Conservation (phyloP, 495 filamentous ascomycete species). For the Daldinia decipiens region DNA sequence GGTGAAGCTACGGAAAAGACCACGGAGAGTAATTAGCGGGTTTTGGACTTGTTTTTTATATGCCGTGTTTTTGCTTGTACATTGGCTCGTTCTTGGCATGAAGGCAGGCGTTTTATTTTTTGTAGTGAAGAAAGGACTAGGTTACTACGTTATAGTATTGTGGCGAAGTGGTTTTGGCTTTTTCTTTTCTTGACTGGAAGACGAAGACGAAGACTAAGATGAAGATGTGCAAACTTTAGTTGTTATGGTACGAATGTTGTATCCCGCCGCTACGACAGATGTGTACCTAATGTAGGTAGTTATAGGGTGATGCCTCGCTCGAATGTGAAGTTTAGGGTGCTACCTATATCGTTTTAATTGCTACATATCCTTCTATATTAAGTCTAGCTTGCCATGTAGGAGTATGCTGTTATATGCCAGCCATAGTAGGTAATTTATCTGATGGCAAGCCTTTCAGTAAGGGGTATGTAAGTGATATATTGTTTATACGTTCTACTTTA, state of each 20-base stretch:
- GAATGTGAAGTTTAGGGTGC: neutral
- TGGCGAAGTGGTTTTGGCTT: constrained; percentile 6
- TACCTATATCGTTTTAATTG: neutral
- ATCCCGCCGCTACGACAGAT: neutral
- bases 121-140: constrained; percentile 16
- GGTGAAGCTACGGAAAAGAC: constrained; percentile 18
- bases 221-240: neutral
- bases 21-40: constrained; percentile 26
- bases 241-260: neutral
- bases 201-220: neutral
- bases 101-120: constrained; percentile 35
- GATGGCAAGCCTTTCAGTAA: too few relatives aligned
- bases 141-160: neutral
- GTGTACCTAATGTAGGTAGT: neutral
- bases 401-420: neutral
- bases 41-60: constrained; percentile 6
- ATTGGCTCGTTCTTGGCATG: constrained; percentile 24
- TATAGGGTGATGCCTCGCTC: neutral
- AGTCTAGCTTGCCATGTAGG: neutral
- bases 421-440: too few relatives aligned
- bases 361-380: neutral
- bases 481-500: too few relatives aligned
- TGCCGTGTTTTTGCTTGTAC: constrained; percentile 19
- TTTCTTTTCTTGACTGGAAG: neutral
- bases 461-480: too few relatives aligned